These are phyloP conservation scores for Coccomyxa sp. DNA, from an alignment of 139 green algal species.

Conservation along the genomic window DNA sequence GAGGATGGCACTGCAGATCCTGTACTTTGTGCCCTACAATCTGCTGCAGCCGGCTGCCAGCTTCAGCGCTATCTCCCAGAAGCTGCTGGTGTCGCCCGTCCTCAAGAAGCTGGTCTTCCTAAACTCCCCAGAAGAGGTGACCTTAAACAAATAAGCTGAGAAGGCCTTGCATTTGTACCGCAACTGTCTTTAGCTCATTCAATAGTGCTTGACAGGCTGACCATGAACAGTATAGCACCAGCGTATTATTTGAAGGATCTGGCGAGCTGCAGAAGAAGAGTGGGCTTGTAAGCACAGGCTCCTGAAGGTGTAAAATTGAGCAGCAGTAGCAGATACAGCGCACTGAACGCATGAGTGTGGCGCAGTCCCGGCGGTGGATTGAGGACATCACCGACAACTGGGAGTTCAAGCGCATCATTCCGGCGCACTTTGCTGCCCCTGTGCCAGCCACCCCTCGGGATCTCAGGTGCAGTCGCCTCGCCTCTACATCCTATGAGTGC, in stretches of 20 bases:
- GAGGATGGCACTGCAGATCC: slow-evolving; percentile 86
- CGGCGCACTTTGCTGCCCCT: slow-evolving; percentile 84
- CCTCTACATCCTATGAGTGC: no score
- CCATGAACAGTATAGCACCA: no score
- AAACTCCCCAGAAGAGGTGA: slow-evolving; percentile 33
- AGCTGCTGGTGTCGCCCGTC: slow-evolving; percentile 84
- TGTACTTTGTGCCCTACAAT: slow-evolving; percentile 82
- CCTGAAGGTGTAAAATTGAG: no score
- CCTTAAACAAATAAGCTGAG: no score
- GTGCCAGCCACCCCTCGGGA: slow-evolving; percentile 45
- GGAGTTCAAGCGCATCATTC: slow-evolving; percentile 85
- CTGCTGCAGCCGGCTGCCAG: slow-evolving; percentile 60
- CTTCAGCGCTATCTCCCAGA: slow-evolving; percentile 51
- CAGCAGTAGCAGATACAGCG: no score
- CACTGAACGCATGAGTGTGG: background rate
- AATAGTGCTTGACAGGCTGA: no score
- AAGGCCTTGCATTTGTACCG: no score
- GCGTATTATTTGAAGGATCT: no score
- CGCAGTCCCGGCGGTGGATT: slow-evolving; percentile 61
- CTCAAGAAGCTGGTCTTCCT: slow-evolving; percentile 86
- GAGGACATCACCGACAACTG: slow-evolving; percentile 70
- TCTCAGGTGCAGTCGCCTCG: slow-evolving; percentile 27
- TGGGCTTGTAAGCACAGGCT: no score
- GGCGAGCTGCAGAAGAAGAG: no score
- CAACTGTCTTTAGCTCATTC: no score